These are phyloP conservation scores for Populus euphratica DNA, from an alignment of 345 rosid species.

Conservation along the genomic window DNA sequence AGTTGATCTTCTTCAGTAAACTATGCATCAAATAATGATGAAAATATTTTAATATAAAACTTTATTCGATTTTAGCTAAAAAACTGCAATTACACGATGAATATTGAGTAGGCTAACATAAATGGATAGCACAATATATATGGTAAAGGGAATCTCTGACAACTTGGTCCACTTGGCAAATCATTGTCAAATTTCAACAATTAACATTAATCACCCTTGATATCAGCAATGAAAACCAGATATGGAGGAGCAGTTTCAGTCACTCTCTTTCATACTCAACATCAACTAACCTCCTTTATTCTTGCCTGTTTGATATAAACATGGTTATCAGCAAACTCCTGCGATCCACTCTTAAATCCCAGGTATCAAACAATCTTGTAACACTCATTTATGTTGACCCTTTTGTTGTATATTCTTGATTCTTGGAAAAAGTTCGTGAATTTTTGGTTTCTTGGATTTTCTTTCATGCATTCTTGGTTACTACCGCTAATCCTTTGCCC, in stretches of 20 bases:
- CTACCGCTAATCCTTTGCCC: too few relatives aligned
- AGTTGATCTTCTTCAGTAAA: neutral
- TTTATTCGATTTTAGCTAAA: too few relatives aligned
- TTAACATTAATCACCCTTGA: neutral
- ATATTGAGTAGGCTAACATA: too few relatives aligned
- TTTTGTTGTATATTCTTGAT: neutral
- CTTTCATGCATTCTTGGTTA: neutral
- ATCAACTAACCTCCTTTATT: neutral
- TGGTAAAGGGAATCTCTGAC: too few relatives aligned
- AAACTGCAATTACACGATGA: too few relatives aligned
- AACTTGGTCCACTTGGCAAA: too few relatives aligned
- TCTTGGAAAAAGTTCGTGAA: neutral
- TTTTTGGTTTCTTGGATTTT: too few relatives aligned
- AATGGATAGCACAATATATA: too few relatives aligned
- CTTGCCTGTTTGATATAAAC: neutral
- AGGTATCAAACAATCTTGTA: conserved; percentile 8
- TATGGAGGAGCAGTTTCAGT: neutral
- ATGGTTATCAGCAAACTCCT: conserved; percentile 17
- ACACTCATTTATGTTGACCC: neutral
- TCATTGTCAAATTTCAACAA: too few relatives aligned
- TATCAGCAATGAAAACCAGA: neutral
- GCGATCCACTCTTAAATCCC: conserved; percentile 24
- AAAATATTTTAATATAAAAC: too few relatives aligned
- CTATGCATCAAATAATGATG: neutral
- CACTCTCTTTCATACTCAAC: neutral